These are phyloP conservation scores for Conidiobolus incongruus DNA, from an alignment of 371 early-diverging fungal species.

Conservation along the genomic window DNA sequence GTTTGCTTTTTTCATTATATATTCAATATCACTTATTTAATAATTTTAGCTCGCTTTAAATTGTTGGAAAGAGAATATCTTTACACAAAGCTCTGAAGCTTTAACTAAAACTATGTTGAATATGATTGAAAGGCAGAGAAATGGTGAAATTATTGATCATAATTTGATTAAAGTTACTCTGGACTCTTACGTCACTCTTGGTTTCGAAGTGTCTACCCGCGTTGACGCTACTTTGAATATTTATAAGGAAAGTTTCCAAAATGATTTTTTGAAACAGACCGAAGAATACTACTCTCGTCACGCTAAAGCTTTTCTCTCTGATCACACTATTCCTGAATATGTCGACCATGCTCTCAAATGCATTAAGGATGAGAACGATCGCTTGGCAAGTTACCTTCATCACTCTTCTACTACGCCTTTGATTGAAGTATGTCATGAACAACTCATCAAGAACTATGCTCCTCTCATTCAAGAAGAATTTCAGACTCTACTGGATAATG, in stretches of 20 bases:
- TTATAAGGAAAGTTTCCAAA: conserved; percentile 63
- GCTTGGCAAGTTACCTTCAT: conserved; percentile 72
- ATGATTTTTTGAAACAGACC: conserved; percentile 52
- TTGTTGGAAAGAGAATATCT: conserved; percentile 72
- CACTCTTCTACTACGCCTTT: conserved; percentile 47
- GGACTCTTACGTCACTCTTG: conserved; percentile 38
- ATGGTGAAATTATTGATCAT: conserved; percentile 66
- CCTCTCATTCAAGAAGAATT: conserved; percentile 71
- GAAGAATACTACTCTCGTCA: conserved; percentile 69
- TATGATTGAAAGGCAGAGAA: conserved; percentile 62
- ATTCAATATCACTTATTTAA: background rate
- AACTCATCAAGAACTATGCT: conserved; percentile 61
- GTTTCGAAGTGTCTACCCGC: conserved; percentile 60
- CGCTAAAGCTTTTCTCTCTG: conserved; percentile 59
- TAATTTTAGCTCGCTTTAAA: conserved; percentile 44
- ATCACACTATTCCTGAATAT: conserved; percentile 75
- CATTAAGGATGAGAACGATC: conserved; percentile 65
- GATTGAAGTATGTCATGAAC: conserved; percentile 46
- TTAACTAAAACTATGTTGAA: conserved; percentile 66
- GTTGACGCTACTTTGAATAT: conserved; percentile 64
- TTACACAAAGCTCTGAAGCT: conserved; percentile 45
- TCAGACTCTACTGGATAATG: conserved; percentile 55
- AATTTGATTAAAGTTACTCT: background rate
- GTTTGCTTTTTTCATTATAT: conserved; percentile 8
- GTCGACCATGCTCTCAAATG: conserved; percentile 49